Evolutionary conservation across 2,329 filamentous ascomycete genomes (phyloP).

Genomic region (Talaromyces funiculosus): DNA sequence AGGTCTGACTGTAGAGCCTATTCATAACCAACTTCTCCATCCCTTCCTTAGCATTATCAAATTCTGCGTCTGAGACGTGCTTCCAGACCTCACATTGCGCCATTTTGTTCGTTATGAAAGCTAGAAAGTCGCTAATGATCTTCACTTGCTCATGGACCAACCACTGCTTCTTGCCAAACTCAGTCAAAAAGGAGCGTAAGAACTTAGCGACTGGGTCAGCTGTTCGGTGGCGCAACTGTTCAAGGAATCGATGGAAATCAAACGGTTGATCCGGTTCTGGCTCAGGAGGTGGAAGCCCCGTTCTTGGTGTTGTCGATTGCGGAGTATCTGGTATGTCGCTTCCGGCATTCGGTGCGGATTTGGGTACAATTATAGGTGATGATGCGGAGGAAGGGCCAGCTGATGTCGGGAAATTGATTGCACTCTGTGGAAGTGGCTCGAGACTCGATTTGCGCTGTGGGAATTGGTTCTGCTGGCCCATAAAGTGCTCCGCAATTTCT

Average conservation of each 20-base stretch:
- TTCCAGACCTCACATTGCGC: conserved; percentile 93
- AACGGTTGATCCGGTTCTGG: conserved; percentile 84
- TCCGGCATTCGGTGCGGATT: conserved; percentile 22
- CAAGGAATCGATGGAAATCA: conserved; percentile 94
- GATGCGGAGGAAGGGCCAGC: conserved; percentile 14
- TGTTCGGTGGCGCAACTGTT: conserved; percentile 90
- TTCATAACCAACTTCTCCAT: conserved; percentile 99
- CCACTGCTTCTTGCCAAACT: conserved; percentile 98
- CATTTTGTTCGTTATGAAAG: conserved; percentile 99
- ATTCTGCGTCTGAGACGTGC: conserved; percentile 90
- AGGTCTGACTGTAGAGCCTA: conserved; percentile 87
- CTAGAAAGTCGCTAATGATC: conserved; percentile 92
- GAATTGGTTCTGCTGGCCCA: conserved; percentile 62
- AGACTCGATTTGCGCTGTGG: conserved; percentile 83
- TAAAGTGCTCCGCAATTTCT: conserved; percentile 72
- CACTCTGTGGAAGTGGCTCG: conserved; percentile 55
- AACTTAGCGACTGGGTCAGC: conserved; percentile 98
- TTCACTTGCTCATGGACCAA: conserved; percentile 99
- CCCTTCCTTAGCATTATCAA: conserved; percentile 94
- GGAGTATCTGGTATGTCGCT: conserved; percentile 26
- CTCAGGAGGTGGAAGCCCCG: conserved; percentile 61
- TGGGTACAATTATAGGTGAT: conserved; percentile 22
- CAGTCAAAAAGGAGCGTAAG: conserved; percentile 84
- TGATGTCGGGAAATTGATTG: conserved; percentile 24
- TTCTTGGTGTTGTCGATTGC: conserved; percentile 29